Evolutionary conservation across 371 early-diverging fungal species (phyloP).

Genomic region (Cladochytrium tenue): DNA sequence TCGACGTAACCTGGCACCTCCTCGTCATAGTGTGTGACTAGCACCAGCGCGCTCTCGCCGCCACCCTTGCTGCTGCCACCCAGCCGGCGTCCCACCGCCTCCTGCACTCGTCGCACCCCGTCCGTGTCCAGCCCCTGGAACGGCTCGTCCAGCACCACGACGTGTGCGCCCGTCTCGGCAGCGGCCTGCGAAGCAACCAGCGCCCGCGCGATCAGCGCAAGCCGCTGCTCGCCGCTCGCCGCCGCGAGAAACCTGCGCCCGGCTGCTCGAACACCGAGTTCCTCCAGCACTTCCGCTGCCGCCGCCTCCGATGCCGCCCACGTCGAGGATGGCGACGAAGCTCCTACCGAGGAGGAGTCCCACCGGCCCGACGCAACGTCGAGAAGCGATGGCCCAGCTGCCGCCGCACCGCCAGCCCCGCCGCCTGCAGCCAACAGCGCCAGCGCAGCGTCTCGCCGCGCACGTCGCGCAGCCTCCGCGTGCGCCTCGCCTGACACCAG

Average conservation of each 20-base stretch:
- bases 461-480: slow-evolving; percentile 52
- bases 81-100: slow-evolving; percentile 43
- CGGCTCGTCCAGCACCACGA: slow-evolving; percentile 66
- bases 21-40: slow-evolving; percentile 66
- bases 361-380: slow-evolving; percentile 2
- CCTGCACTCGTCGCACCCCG: slow-evolving; percentile 47
- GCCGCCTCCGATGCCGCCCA: slow-evolving; percentile 11
- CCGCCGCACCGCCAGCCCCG: not conserved
- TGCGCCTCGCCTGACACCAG: slow-evolving; percentile 63
- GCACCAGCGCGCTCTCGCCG: slow-evolving; percentile 52
- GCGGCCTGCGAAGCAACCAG: slow-evolving; percentile 14
- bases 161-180: not conserved
- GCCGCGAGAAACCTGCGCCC: slow-evolving; percentile 39
- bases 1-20: slow-evolving; percentile 53
- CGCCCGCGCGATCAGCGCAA: slow-evolving; percentile 55
- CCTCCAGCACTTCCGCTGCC: slow-evolving; percentile 38
- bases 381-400: not conserved
- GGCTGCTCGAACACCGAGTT: slow-evolving; percentile 39
- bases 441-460: slow-evolving; percentile 31
- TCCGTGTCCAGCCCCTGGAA: slow-evolving; percentile 60
- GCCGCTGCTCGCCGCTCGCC: slow-evolving; percentile 61
- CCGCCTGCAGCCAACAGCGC: too few relatives aligned
- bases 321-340: not conserved
- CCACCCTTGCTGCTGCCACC: slow-evolving; percentile 20
- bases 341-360: not conserved